These are phyloP conservation scores for Didymella lethalis DNA, from an alignment of 2,329 filamentous ascomycete genomes.

Conservation along the genomic window DNA sequence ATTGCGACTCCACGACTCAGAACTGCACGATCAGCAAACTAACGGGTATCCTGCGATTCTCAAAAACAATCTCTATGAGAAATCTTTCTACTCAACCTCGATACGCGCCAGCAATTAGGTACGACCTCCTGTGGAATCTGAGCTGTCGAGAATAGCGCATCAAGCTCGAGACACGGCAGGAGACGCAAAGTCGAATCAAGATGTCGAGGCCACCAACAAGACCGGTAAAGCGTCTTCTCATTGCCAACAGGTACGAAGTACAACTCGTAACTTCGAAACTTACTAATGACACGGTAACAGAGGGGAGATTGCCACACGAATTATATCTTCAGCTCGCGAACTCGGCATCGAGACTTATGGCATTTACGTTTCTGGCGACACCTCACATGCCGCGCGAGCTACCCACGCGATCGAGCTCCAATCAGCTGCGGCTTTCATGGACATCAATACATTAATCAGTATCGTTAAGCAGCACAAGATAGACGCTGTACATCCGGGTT, in stretches of 20 bases:
- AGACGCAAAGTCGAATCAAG: background rate
- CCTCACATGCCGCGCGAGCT: conserved; percentile 62
- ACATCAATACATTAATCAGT: conserved; percentile 58
- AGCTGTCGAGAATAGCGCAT: background rate
- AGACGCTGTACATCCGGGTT: conserved; percentile 66
- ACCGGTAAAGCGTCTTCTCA: conserved; percentile 60
- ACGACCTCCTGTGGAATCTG: background rate
- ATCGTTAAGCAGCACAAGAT: conserved; percentile 61
- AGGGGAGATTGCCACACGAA: conserved; percentile 70
- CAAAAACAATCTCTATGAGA: background rate
- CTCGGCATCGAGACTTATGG: conserved; percentile 64
- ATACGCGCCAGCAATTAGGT: background rate
- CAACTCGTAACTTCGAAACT: background rate
- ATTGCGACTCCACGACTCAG: background rate
- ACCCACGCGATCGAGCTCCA: conserved; percentile 60
- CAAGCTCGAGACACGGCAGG: background rate
- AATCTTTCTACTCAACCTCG: background rate
- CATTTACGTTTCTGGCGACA: conserved; percentile 64
- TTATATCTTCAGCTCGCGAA: conserved; percentile 67
- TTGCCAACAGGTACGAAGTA: conserved; percentile 60
- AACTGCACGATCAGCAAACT: background rate
- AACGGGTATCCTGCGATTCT: background rate
- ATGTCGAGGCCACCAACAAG: conserved; percentile 39
- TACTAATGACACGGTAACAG: conserved; percentile 44
- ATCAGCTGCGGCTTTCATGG: conserved; percentile 62